Conservation (phyloP, 169 alveolate genomes). For the Prorocentrum cordatum region DNA sequence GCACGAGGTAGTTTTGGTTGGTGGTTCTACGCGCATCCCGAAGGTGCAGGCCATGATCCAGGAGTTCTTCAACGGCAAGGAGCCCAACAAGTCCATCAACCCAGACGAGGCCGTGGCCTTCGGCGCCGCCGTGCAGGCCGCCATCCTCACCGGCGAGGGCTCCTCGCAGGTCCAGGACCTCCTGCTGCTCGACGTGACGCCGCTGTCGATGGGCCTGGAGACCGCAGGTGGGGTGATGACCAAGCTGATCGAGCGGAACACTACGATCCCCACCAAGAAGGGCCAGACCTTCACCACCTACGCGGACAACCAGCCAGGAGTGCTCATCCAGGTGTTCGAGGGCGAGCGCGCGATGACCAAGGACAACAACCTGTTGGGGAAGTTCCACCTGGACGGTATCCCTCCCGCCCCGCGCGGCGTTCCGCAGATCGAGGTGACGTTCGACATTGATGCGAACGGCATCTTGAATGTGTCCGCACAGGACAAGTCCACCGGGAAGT, state of each 20-base stretch:
- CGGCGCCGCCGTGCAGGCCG: constrained; percentile 99
- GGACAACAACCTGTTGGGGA: constrained; percentile 93
- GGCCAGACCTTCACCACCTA: constrained; percentile 92
- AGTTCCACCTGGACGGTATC: constrained; percentile 94
- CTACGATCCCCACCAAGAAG: constrained; percentile 98
- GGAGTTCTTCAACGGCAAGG: constrained; percentile 88
- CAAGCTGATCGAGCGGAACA: constrained; percentile 92
- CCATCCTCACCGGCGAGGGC: constrained; percentile 92
- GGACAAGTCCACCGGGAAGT: constrained; percentile 92
- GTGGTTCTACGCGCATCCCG: constrained; percentile 99
- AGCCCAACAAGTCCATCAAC: constrained; percentile 93
- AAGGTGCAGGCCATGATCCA: constrained; percentile 77
- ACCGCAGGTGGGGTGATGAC: constrained; percentile 97
- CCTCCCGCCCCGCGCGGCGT: constrained; percentile 98
- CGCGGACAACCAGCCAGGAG: constrained; percentile 97
- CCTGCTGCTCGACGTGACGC: constrained; percentile 93
- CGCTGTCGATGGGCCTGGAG: constrained; percentile 91
- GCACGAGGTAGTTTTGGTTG: constrained; percentile 96
- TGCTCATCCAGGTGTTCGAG: constrained; percentile 91
- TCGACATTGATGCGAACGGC: constrained; percentile 95
- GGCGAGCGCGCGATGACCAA: constrained; percentile 80
- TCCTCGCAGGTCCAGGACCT: constrained; percentile 82
- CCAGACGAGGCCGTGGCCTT: constrained; percentile 99
- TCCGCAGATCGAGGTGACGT: constrained; percentile 95
- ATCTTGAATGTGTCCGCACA: constrained; percentile 92